Evolutionary conservation across 2,329 filamentous ascomycete genomes (phyloP), one percentile per base, ranked within the genome.

Genomic region (Bipolaris sorokiniana): DNA sequence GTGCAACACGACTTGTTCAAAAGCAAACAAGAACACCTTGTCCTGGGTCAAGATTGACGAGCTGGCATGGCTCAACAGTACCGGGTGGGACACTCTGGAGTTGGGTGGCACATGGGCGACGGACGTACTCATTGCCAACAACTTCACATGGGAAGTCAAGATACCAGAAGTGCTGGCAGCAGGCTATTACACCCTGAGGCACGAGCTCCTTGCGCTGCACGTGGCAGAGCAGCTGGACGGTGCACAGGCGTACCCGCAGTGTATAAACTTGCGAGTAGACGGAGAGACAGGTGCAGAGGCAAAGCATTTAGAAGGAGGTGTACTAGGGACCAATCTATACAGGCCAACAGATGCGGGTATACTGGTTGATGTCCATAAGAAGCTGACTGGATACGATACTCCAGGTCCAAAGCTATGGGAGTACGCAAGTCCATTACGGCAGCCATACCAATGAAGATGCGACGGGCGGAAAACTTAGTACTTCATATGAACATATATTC

Each of bases 181-280:
- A 0, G 83, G 83, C 0, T 70, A 78, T 44, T 86, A 85, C 57
- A 80, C 86, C 18, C 64, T 86, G 22, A 74, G 84, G 3, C 82
- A 85, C 62, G 83, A 85, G 68, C 77, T 79, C 31, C 79, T 81
- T 48, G 83, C 78, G 5, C 67, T 84, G 15, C 82, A 84, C 58
- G 70, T 72, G 0, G 77, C 78, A 1, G 63, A 72, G 6, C 65
- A 75, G 2, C n/a, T 52, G 28, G 77, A 81, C 54, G 81, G 81
- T 13, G 81, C 81, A 7, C 83, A 81, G 76, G 78, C 75, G 69
- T 84, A 81, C 70, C 81, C 77, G 38, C 80, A 83, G 70, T 85
- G 83, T 63, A 65, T 83, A 41, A 83, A 83, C 66, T 56, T 84
- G 15, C 69, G 76, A 52, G 72, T 84, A 46, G 78, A 7, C 2